These are phyloP conservation scores for Flaveria sonorensis DNA, from an alignment of 129 eudicot species.

Conservation along the genomic window DNA sequence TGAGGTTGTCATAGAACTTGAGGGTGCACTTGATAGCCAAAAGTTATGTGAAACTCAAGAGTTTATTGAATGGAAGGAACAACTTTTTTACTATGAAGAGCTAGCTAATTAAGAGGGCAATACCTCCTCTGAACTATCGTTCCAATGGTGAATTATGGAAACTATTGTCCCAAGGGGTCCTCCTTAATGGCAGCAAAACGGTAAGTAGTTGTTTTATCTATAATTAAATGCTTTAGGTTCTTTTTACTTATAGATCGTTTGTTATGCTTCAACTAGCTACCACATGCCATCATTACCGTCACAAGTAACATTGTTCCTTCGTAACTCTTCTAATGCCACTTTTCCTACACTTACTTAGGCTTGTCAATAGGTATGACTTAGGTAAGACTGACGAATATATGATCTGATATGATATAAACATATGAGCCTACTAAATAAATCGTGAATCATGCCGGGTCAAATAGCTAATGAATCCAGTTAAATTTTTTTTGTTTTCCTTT, in stretches of 20 bases:
- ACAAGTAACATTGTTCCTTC: no score
- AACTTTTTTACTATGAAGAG: not conserved
- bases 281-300: no score
- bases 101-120: not conserved
- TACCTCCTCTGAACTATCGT: constrained; percentile 5
- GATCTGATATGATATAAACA: no score
- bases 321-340: no score
- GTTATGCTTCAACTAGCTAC: not conserved
- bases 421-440: no score
- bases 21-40: constrained; percentile 1
- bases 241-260: no score
- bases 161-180: constrained; percentile 12
- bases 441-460: no score
- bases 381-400: no score
- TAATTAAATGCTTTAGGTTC: not conserved
- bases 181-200: constrained; percentile 11
- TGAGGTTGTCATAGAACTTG: constrained; percentile 15
- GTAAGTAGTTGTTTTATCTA: not conserved
- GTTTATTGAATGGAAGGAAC: not conserved
- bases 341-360: no score
- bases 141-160: not conserved
- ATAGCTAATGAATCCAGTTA: no score
- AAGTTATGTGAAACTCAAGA: not conserved
- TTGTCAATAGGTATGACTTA: no score
- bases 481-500: no score